Conservation (phyloP, 805 yeast genomes). For the Jamesozyma lodderae region DNA sequence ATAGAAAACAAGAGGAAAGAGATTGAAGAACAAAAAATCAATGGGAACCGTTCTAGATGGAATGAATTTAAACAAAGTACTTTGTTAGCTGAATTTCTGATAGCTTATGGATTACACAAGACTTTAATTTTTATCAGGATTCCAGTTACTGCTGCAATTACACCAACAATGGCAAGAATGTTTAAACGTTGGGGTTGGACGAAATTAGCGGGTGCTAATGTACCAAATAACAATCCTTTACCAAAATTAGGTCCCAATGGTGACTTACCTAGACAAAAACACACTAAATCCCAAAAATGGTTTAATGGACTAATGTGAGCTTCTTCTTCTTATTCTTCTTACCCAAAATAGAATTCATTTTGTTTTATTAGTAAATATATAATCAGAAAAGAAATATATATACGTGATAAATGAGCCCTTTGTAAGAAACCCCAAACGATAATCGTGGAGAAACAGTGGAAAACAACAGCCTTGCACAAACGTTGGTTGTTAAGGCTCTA, state of each 20-base stretch:
- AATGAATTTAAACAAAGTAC: conserved; percentile 29
- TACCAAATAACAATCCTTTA: conserved; percentile 32
- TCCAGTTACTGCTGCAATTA: conserved; percentile 86
- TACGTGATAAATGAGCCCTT: too few relatives aligned
- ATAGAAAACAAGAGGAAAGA: conserved; percentile 26
- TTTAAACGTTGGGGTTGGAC: conserved; percentile 74
- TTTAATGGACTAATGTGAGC: conserved; percentile 28
- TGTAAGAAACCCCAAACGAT: too few relatives aligned
- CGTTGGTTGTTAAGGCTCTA: too few relatives aligned
- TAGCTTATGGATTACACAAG: conserved; percentile 92
- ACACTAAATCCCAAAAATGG: conserved; percentile 28
- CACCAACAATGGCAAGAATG: conserved; percentile 64
- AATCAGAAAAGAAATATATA: too few relatives aligned
- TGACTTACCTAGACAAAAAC: conserved; percentile 34
- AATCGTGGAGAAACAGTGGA: too few relatives aligned
- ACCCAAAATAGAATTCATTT: too few relatives aligned
- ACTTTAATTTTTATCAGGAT: conserved; percentile 72
- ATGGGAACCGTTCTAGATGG: conserved; percentile 19
- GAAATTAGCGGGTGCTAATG: conserved; percentile 32
- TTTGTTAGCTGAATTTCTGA: conserved; percentile 71
- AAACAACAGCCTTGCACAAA: too few relatives aligned
- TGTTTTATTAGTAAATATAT: too few relatives aligned
- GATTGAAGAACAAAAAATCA: conserved; percentile 6
- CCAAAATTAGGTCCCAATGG: conserved; percentile 3
- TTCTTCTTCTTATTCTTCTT: too few relatives aligned